Evolutionary conservation across 1,284 basidiomycete species (phyloP).

Genomic region (Earliella scabrosa): DNA sequence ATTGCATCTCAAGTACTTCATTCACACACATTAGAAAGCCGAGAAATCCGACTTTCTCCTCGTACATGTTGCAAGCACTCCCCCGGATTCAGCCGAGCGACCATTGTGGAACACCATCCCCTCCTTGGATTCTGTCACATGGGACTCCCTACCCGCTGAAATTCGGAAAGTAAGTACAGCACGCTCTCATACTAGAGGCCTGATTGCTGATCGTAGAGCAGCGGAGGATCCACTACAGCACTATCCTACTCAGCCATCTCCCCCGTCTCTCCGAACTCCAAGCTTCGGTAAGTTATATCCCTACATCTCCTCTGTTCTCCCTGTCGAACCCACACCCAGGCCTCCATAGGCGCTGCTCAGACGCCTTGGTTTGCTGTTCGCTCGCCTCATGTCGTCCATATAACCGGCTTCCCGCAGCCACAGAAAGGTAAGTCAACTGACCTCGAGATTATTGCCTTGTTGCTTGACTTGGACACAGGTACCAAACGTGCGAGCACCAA

Average conservation of each 20-base stretch:
- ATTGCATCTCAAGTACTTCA: conserved; percentile 13
- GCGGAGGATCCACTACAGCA: conserved; percentile 65
- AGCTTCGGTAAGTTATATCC: conserved; percentile 44
- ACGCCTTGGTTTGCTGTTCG: conserved; percentile 61
- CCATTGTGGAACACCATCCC: conserved; percentile 60
- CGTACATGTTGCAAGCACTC: conserved; percentile 62
- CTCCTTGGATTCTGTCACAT: conserved; percentile 59
- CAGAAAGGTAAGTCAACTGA: conserved; percentile 39
- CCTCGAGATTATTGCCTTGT: no score
- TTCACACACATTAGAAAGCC: conserved; percentile 25
- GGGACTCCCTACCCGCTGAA: conserved; percentile 68
- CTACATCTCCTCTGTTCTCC: background rate
- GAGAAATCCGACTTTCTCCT: conserved; percentile 45
- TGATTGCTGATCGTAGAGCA: conserved; percentile 29
- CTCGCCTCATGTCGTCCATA: conserved; percentile 47
- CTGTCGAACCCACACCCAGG: conserved; percentile 33
- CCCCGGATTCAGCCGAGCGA: conserved; percentile 55
- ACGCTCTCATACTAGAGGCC: background rate
- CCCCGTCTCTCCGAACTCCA: conserved; percentile 57
- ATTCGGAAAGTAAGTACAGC: conserved; percentile 56
- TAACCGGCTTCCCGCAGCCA: conserved; percentile 54
- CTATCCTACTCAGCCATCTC: conserved; percentile 51
- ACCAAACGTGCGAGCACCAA: conserved; percentile 25
- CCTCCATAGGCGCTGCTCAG: conserved; percentile 40
- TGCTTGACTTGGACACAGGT: conserved; percentile 3